Evolutionary conservation across 2,329 filamentous ascomycete genomes (phyloP), one percentile per base, ranked within the genome.

Genomic region (Beauveria pseudobassiana): DNA sequence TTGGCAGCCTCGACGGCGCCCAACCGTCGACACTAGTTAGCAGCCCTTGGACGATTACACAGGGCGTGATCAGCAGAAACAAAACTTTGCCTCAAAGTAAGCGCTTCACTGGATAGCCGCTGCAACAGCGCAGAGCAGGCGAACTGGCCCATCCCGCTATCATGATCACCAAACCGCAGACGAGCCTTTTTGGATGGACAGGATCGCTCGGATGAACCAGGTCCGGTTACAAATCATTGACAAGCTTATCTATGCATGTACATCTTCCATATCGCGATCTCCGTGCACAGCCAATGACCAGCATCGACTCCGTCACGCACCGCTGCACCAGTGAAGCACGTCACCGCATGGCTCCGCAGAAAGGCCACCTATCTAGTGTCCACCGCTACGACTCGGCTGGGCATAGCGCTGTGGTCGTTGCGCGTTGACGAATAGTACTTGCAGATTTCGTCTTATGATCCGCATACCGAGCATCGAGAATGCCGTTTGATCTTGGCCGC

Each of bases 361-460:
- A 12, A 14, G 22, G 34, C 43, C 14, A 46, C 26, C 46, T 49
- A 38, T 38, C 34, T 38, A 38, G 54, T 43, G 43, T 28, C 45
- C 30, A 43, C 56, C 24, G 34, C 57, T 30, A 59, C n/a, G 45
- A 12, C 57, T 45, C 12, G 9, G 46, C 57, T 59, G 38, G 56
- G 56, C 20, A 52, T 59, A 59, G 56, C 48, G 46, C 34, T n/a
- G 16, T 26, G 16, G 22, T 48, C 16, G 43, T 49, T 46, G 49
- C n/a, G 22, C 56, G 55, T 55, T 49, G 59, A 43, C 59, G 28
- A 56, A 61, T 50, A 50, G 20, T 18, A 42, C n/a, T 16, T 45
- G 43, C 51, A 55, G 59, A 61, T 61, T 55, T 55, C 59, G 42
- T 52, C 30, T 61, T 49, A 22, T 30, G 59, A 61, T 61, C 43